phyloP scores from a whole-genome alignment of 805 yeast genomes.

The Yarrowia keelungensis region DNA sequence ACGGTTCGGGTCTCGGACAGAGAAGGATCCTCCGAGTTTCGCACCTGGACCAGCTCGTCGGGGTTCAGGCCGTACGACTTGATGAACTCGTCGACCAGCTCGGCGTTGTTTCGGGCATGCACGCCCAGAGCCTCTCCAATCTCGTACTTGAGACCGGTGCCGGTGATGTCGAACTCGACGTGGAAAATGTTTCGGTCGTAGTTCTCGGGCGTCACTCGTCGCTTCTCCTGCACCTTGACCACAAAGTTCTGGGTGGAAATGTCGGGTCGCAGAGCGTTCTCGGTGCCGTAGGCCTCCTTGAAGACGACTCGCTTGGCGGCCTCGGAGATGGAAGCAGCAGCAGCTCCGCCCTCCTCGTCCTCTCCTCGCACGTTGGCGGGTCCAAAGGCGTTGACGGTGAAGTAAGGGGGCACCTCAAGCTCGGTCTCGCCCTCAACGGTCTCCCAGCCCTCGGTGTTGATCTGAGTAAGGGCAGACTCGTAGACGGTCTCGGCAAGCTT shows the following conservation, averaged over 20 bases:
- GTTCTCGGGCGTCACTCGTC: constrained; percentile 86
- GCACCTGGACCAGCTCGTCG: constrained; percentile 70
- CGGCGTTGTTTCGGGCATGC: constrained; percentile 82
- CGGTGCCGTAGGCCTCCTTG: constrained; percentile 74
- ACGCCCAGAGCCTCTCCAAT: constrained; percentile 97
- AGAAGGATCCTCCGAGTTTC: constrained; percentile 61
- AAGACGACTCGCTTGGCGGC: constrained; percentile 76
- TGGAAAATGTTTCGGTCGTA: constrained; percentile 96
- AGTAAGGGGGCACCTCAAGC: constrained; percentile 40
- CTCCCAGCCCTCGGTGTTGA: constrained; percentile 52
- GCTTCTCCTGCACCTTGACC: constrained; percentile 89
- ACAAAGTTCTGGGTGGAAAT: constrained; percentile 82
- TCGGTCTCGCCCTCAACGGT: constrained; percentile 48
- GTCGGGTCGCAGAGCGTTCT: constrained; percentile 81
- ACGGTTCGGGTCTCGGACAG: constrained; percentile 77
- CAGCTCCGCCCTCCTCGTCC: constrained; percentile 48
- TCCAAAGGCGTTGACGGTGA: constrained; percentile 38
- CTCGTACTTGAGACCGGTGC: constrained; percentile 88
- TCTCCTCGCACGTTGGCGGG: constrained; percentile 37
- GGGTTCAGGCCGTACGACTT: constrained; percentile 73
- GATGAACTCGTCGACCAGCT: constrained; percentile 72
- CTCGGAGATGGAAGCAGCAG: constrained; percentile 57
- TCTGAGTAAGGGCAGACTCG: constrained; percentile 44
- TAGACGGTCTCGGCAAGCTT: constrained; percentile 51
- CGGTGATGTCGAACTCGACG: constrained; percentile 88